A percentile compares a stretch with the other conserved stretches of the same genome.
phyloP scores from a whole-genome alignment of 1,139 yeast genomes.

The Candida sanyaensis region DNA sequence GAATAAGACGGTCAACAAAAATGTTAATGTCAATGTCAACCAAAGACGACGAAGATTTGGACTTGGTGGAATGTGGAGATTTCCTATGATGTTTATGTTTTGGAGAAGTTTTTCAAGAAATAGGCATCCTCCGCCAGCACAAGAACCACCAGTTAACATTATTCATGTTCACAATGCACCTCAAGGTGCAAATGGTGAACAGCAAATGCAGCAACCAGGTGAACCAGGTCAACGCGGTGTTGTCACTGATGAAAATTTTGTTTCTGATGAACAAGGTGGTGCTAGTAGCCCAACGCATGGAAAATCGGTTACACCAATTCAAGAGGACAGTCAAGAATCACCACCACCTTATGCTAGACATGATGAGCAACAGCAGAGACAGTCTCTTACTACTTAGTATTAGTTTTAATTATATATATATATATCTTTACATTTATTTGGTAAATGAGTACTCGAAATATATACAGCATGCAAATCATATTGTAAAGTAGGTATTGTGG shows the following conservation, averaged over 20 bases:
- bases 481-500: too few species aligned
- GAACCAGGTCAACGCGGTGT: background rate
- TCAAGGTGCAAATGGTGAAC: background rate
- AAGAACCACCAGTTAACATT: slow-evolving; percentile 6
- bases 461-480: too few species aligned
- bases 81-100: slow-evolving; percentile 15
- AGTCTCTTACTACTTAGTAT: too few species aligned
- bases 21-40: slow-evolving; percentile 9
- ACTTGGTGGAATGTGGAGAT: slow-evolving; percentile 10
- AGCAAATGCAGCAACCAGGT: background rate
- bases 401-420: too few species aligned
- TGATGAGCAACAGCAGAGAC: background rate
- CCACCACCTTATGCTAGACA: background rate
- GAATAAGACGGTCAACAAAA: slow-evolving; percentile 2
- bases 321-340: background rate
- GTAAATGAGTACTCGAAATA: too few species aligned
- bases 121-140: slow-evolving; percentile 7
- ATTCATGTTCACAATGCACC: slow-evolving; percentile 11
- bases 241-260: background rate
- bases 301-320: background rate
- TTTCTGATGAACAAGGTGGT: background rate
- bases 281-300: too few species aligned
- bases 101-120: slow-evolving; percentile 12
- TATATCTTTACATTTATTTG: too few species aligned
- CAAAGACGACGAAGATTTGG: slow-evolving; percentile 8